Evolutionary conservation across 2,329 filamentous ascomycete genomes (phyloP), one percentile per base, ranked within the genome.

Genomic region (Fusarium transvaalense): DNA sequence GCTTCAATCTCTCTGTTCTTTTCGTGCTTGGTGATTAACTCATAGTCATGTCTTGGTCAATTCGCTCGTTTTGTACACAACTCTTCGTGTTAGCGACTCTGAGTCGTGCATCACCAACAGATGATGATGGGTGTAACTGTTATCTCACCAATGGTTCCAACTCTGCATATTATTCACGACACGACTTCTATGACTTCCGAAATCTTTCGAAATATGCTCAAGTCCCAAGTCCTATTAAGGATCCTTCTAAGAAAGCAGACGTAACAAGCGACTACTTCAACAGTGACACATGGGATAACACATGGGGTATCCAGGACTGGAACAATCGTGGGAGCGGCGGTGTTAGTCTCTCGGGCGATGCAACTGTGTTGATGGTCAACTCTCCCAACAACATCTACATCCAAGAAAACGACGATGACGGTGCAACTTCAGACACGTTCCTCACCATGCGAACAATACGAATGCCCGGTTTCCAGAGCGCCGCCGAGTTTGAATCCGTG

Each of bases 161-260:
- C 42, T 73, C 78, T 25, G 71, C 73, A 41, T 86, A 81, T 75
- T 86, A 83, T 69, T 75, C 78, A 19, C 75, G 78, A 19, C 85
- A 84, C 71, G 70, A 75, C 37, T 86, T 86, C 76, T 84, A 82
- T 67, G 84, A 86, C 74, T 86, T 85, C 66, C 78, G 84, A 45
- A 75, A 74, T 38, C 79, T 84, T 21, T 41, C 74, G 3, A 68
- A 82, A 25, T 80, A 83, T 56, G 82, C 80, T 5, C 67, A 73
- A 45, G 76, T 80, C 10, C 79, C 82, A 1, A 51, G 71, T 10
- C 68, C 76, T 43, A 67, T 82, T 47, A 48, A 56, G 7, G 74
- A 78, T 57, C 43, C 64, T n/a, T 63, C 73, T 6, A 58, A 71
- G 31, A 78, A 71, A 60, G 52, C 76, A 7, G 61, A 60, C 4